phyloP scores from a whole-genome alignment of 2,329 filamentous ascomycete species.

The Rachicladosporium sp. region DNA sequence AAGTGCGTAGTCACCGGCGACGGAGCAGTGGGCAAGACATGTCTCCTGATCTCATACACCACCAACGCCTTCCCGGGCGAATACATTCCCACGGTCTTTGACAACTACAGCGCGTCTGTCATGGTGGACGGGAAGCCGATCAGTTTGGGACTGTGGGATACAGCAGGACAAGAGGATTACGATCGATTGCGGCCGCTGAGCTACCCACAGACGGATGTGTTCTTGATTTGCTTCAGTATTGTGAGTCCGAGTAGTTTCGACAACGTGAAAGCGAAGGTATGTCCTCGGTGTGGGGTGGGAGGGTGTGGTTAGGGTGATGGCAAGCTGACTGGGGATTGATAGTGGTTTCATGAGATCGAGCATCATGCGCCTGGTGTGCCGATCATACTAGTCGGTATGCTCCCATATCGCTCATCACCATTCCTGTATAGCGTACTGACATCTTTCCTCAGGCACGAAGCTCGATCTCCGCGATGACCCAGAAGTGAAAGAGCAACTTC shows the following conservation, averaged over 20 bases:
- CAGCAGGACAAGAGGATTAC: conserved; percentile 96
- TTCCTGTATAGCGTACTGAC: too few relatives aligned
- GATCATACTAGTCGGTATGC: conserved; percentile 69
- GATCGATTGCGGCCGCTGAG: conserved; percentile 88
- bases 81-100: conserved; percentile 98
- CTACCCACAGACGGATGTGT: conserved; percentile 96
- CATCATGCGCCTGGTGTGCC: conserved; percentile 92
- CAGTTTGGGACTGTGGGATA: conserved; percentile 95
- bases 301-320: not conserved
- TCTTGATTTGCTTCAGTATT: conserved; percentile 96
- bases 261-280: conserved; percentile 96
- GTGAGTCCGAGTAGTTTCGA: conserved; percentile 96
- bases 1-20: conserved; percentile 98
- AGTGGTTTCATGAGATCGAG: conserved; percentile 98
- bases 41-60: conserved; percentile 96
- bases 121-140: conserved; percentile 99
- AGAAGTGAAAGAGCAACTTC: conserved; percentile 66
- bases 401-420: too few relatives aligned
- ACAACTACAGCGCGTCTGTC: conserved; percentile 97
- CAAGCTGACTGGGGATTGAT: not conserved
- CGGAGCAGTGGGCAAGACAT: conserved; percentile 99
- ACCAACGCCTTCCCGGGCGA: conserved; percentile 99
- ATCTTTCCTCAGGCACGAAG: conserved; percentile 52
- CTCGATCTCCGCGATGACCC: conserved; percentile 87
- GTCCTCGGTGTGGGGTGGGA: conserved; percentile 11